Evolutionary conservation across 2,329 filamentous ascomycete genomes (phyloP).

Genomic region (Penicillium griseofulvum): DNA sequence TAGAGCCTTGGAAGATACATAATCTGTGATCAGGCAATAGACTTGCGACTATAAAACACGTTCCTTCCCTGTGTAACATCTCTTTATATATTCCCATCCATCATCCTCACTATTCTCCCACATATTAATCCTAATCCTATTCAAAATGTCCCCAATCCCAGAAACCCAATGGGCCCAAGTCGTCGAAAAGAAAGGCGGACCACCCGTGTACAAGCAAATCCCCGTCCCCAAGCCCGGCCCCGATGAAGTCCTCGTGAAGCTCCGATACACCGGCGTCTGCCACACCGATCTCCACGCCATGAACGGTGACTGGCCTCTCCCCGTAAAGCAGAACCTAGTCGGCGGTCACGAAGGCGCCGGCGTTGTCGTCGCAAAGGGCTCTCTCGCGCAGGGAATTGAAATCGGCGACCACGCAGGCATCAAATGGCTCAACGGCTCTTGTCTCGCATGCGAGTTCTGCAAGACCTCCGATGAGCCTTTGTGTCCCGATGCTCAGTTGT

Average conservation of each 20-base stretch:
- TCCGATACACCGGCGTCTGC: slow-evolving; percentile 88
- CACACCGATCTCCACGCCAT: slow-evolving; percentile 82
- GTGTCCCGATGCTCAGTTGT: slow-evolving; percentile 71
- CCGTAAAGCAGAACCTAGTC: slow-evolving; percentile 78
- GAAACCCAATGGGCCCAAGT: slow-evolving; percentile 89
- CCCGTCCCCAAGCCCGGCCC: slow-evolving; percentile 76
- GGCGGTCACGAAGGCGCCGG: slow-evolving; percentile 80
- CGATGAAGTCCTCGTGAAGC: slow-evolving; percentile 87
- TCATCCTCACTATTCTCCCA: too few relatives aligned
- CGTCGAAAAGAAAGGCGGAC: slow-evolving; percentile 74
- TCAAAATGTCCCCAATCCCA: slow-evolving; percentile 56
- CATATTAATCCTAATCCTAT: too few relatives aligned
- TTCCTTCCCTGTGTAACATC: too few relatives aligned
- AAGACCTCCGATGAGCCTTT: slow-evolving; percentile 77
- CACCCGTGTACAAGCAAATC: slow-evolving; percentile 60
- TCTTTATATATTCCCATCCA: too few relatives aligned
- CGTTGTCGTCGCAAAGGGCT: slow-evolving; percentile 74
- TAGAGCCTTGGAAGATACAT: too few relatives aligned
- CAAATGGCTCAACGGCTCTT: slow-evolving; percentile 90
- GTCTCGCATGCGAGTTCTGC: slow-evolving; percentile 80
- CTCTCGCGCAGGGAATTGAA: slow-evolving; percentile 72
- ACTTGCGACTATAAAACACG: too few relatives aligned
- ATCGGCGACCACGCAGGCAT: slow-evolving; percentile 84
- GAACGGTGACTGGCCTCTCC: slow-evolving; percentile 85
- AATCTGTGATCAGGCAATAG: too few relatives aligned